Conservation (phyloP, 2,329 filamentous ascomycete species). For the Pseudogymnoascus sp. region DNA sequence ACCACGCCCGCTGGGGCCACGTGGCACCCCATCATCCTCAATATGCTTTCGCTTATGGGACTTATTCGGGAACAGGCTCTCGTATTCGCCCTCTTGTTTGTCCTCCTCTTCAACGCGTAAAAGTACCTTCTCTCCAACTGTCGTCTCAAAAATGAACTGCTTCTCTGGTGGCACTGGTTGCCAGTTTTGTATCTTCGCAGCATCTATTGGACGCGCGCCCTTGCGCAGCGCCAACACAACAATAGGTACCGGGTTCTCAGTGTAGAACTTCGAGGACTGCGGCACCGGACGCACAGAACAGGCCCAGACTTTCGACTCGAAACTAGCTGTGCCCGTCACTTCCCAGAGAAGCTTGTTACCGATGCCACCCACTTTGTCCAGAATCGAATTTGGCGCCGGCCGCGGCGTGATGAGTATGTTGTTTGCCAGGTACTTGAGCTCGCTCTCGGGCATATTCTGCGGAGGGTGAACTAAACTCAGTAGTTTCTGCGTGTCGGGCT, state of each 20-base stretch:
- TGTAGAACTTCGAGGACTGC: constrained; percentile 59
- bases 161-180: constrained; percentile 63
- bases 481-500: constrained; percentile 63
- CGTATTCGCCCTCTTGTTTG: constrained; percentile 52
- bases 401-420: constrained; percentile 84
- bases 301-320: constrained; percentile 81
- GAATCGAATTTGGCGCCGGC: constrained; percentile 60
- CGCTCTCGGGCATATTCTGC: constrained; percentile 52
- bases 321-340: constrained; percentile 65
- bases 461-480: constrained; percentile 62
- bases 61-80: constrained; percentile 54
- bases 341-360: constrained; percentile 78
- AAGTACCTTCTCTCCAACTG: constrained; percentile 78
- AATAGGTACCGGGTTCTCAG: constrained; percentile 68
- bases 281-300: constrained; percentile 68
- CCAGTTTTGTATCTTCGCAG: constrained; percentile 76
- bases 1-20: constrained; percentile 27
- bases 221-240: constrained; percentile 77
- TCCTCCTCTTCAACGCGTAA: constrained; percentile 71
- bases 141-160: constrained; percentile 69
- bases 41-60: constrained; percentile 55
- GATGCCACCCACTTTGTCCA: constrained; percentile 80
- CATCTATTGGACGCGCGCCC: constrained; percentile 69
- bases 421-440: constrained; percentile 77
- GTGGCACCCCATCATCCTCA: constrained; percentile 41